Evolutionary conservation across 208 protist species (phyloP), one percentile per base, ranked within the genome.

Genomic region (Porcisia deanei): DNA sequence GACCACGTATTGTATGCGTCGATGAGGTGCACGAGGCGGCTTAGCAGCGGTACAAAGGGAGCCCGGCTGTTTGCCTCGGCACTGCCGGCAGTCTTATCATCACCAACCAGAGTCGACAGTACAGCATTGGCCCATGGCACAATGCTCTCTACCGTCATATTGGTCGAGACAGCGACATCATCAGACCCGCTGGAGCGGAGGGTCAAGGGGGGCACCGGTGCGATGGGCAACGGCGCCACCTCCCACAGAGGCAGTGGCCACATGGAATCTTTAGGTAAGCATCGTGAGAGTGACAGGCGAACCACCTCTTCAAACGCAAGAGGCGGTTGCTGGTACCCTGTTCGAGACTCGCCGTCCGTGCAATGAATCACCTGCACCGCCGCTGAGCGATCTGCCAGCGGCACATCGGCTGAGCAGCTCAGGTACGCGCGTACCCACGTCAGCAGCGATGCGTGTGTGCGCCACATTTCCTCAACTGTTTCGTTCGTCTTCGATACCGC

Each of bases 161-260:
- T 67, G 12, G 63, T 20, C 22, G 61, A 67, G 9, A 12, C 30
- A 8, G 49, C 37, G 37, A 6, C 63, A n/a, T 14, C 55, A 22
- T 25, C 43, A 39, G 37, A 39, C 6, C 30, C 59, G 0, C 47
- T 45, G 68, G 34, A 41, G 55, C 63, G 73, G 52, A 75, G 53
- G 14, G 70, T 49, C 59, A 79, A 12, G 25, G 75, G 54, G n/a
- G 80, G 80, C 45, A 77, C 22, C 6, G 75, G 45, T 14, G 75
- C 69, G 57, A 79, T 57, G 8, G 80, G 70, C 64, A 77, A 58
- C 20, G 74, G 60, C 7, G 74, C 34, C 25, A 80, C 63, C 8
- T n/a, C 43, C 70, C 69, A 79, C 59, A 77, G 43, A 4, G 78
- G 78, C 16, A 82, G 30, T 10, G 78, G 78, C 73, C 78, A 82